Evolutionary conservation across 129 eudicot species (phyloP).

Genomic region (Dittrichia graveolens): DNA sequence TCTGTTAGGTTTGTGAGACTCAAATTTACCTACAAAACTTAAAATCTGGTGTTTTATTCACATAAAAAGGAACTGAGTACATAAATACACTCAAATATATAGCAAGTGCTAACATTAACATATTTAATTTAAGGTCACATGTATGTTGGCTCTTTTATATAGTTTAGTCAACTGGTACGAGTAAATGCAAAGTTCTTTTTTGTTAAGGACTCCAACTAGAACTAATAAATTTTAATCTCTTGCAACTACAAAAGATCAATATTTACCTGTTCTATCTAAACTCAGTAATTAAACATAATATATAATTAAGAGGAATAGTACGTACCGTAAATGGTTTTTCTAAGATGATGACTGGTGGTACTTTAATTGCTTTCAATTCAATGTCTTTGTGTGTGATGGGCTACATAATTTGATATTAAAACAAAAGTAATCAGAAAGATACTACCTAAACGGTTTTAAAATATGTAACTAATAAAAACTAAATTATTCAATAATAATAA

Average conservation of each 20-base stretch:
- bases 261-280: background rate
- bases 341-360: conserved; percentile 70
- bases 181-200: no score
- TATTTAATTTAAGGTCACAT: background rate
- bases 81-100: background rate
- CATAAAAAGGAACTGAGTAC: background rate
- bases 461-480: no score
- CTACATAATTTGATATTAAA: conserved; percentile 44
- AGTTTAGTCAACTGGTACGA: no score
- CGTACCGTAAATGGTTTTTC: conserved; percentile 84
- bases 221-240: no score
- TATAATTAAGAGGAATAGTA: background rate
- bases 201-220: no score
- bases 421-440: conserved; percentile 14
- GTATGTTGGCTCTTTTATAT: background rate
- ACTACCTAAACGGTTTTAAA: no score
- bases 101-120: background rate
- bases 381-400: conserved; percentile 81
- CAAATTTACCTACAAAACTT: conserved; percentile 61
- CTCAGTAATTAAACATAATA: conserved; percentile 1
- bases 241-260: background rate
- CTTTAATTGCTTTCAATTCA: conserved; percentile 71
- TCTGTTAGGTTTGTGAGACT: conserved; percentile 77
- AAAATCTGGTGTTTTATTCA: conserved; percentile 14
- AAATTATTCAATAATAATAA: background rate